Evolutionary conservation across 805 yeast genomes (phyloP), one percentile per base, ranked within the genome.

Genomic region (Spathaspora passalidarum): DNA sequence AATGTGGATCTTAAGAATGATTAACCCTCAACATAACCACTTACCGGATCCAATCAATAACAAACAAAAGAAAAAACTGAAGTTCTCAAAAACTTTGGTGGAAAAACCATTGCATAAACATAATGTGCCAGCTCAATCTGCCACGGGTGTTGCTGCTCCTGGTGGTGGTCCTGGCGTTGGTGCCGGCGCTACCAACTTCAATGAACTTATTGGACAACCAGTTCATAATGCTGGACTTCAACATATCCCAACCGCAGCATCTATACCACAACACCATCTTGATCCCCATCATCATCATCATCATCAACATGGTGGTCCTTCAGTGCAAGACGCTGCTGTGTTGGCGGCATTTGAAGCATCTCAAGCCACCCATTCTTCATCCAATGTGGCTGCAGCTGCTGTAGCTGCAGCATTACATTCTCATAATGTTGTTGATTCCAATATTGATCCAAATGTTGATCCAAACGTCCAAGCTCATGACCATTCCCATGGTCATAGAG

Each of bases 1-100:
- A 53, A 68, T 69, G 66, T 72, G 77, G 77, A 67, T 72, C 38
- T 70, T 72, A 55, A 56, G 76, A 46, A 72, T 72, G 77, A 72
- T 72, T 44, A 69, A 68, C 53, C 75, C 76, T 1, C 63, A 63
- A 18, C 77, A 72, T 56, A 72, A 72, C 54, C 77, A 72, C 53
- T 61, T 75, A 1, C 68, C 74, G 13, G 76, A 71, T 56, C 73
- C 74, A 35, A 59, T 59, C 49, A 58, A 58, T 38, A 58, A 60
- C 38, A 50, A 49, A 21, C 65, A 65, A 53, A 69, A 68, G 57
- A 69, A 69, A 57, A 56, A 73, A 50, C 61, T 61, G 47, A 69
- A 68, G 57, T 61, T 56, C 55, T 56, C 72, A 13, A 57, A 76
- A 47, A 66, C 73, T 7, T 64, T 72, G 54, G 77, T 72, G 9